Evolutionary conservation across 768 basidiomycete species (phyloP).

Genomic region (Boletus pseudopeckii): DNA sequence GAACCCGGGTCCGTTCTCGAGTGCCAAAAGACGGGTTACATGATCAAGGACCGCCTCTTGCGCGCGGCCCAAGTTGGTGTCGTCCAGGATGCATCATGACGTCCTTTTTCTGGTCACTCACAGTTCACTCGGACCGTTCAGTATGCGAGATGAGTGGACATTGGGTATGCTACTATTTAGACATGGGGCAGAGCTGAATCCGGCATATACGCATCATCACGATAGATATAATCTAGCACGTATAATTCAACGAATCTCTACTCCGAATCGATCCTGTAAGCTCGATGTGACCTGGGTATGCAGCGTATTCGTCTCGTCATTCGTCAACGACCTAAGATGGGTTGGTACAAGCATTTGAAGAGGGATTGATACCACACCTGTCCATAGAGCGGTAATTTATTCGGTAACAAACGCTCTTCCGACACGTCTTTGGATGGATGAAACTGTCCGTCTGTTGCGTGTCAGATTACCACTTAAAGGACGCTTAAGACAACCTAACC

Average conservation of each 20-base stretch:
- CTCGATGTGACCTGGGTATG: constrained; percentile 59
- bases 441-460: constrained; percentile 80
- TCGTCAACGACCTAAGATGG: constrained; percentile 68
- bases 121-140: neutral
- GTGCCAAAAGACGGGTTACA: constrained; percentile 88
- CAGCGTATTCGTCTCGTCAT: constrained; percentile 83
- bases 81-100: constrained; percentile 60
- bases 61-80: constrained; percentile 97
- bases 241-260: constrained; percentile 79
- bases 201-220: constrained; percentile 24
- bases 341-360: constrained; percentile 2
- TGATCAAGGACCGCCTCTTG: constrained; percentile 89
- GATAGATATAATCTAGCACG: constrained; percentile 37
- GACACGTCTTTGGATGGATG: constrained; percentile 80
- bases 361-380: constrained; percentile 44
- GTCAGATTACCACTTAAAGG: constrained; percentile 1
- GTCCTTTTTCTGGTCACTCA: neutral
- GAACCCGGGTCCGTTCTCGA: constrained; percentile 88
- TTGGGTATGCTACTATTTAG: constrained; percentile 21
- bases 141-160: constrained; percentile 8
- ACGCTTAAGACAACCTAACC: constrained; percentile 40
- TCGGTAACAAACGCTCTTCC: constrained; percentile 81
- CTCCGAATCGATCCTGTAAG: constrained; percentile 62
- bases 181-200: constrained; percentile 26
- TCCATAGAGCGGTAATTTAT: constrained; percentile 98